Percentiles rank a stretch among this genome's conserved stretches.
These are phyloP conservation scores for Eucalyptus guilfoylei DNA, from an alignment of 345 rosid species.

Conservation along the genomic window DNA sequence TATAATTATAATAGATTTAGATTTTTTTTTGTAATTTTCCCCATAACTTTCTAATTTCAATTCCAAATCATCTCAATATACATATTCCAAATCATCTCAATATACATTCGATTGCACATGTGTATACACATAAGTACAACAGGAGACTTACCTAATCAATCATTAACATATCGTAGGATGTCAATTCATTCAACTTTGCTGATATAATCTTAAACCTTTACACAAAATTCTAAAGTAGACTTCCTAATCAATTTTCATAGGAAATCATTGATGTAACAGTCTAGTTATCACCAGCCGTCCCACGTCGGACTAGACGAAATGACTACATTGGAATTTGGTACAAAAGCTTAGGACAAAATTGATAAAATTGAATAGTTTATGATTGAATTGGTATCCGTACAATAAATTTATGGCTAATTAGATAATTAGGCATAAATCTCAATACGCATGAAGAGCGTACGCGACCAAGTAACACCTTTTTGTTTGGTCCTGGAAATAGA, in stretches of 20 bases:
- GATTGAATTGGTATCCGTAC: fast-evolving
- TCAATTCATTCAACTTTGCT: background rate
- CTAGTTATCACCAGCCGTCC: fast-evolving
- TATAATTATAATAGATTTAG: fast-evolving
- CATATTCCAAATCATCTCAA: background rate
- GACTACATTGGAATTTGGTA: fast-evolving
- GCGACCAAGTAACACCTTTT: too few species aligned
- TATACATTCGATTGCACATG: background rate
- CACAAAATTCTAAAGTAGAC: fast-evolving
- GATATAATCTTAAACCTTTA: background rate
- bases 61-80: background rate
- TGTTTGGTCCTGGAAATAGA: too few species aligned
- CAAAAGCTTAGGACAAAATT: fast-evolving
- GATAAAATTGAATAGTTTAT: background rate
- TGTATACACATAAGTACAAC: background rate
- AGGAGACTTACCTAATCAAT: background rate
- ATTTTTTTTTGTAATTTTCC: fast-evolving
- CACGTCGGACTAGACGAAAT: fast-evolving
- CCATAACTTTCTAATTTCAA: fast-evolving
- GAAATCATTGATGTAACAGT: fast-evolving
- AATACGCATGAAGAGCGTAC: too few species aligned
- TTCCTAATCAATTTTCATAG: fast-evolving
- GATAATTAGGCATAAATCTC: too few species aligned
- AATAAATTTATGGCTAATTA: fast-evolving
- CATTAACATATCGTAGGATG: fast-evolving